phyloP scores from a whole-genome alignment of 441 rosid genomes.

The Jatropha multifida region DNA sequence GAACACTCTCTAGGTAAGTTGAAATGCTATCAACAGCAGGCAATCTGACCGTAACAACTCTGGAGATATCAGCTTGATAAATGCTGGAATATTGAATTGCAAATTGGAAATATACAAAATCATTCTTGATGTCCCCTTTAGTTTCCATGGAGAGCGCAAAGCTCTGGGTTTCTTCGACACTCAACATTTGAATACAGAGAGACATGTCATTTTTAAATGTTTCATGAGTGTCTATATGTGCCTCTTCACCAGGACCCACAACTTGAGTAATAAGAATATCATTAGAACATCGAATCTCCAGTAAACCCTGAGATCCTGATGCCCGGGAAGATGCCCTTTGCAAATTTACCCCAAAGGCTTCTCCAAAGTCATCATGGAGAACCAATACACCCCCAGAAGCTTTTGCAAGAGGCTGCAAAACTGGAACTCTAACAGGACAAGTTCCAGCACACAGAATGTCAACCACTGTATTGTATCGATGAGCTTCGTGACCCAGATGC shows the following conservation, averaged over 20 bases:
- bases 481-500: constrained; percentile 75
- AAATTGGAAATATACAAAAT: constrained; percentile 80
- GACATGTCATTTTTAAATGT: constrained; percentile 65
- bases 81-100: constrained; percentile 70
- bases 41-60: constrained; percentile 78
- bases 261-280: constrained; percentile 87
- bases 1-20: constrained; percentile 78
- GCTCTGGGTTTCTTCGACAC: constrained; percentile 94
- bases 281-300: constrained; percentile 95
- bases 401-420: constrained; percentile 87
- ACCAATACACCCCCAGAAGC: constrained; percentile 94
- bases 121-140: constrained; percentile 77
- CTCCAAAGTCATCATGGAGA: constrained; percentile 97
- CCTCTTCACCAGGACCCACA: constrained; percentile 97
- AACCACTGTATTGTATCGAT: constrained; percentile 68
- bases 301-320: constrained; percentile 79
- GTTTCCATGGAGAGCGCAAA: constrained; percentile 86
- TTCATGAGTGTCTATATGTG: constrained; percentile 68
- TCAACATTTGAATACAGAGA: constrained; percentile 76
- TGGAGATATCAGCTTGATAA: constrained; percentile 85
- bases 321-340: constrained; percentile 90
- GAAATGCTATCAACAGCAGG: constrained; percentile 85
- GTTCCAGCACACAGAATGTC: constrained; percentile 98
- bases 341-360: constrained; percentile 95
- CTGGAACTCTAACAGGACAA: constrained; percentile 84